Percentiles rank a stretch among this genome's conserved stretches.
Conservation (phyloP, 352 stramenopile species). For the Peronospora destructor region DNA sequence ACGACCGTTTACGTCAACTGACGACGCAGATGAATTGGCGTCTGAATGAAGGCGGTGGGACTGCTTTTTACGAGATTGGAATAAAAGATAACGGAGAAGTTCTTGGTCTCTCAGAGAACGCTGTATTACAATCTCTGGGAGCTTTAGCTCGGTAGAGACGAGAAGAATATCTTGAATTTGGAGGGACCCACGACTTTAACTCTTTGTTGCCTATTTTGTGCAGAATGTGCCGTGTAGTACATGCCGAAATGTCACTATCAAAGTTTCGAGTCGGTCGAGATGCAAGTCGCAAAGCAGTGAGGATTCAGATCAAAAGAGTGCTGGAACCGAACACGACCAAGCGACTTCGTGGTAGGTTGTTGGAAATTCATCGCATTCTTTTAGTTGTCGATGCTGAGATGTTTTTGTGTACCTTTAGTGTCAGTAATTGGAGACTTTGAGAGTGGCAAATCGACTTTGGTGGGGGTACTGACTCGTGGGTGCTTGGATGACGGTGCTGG, state of each 20-base stretch:
- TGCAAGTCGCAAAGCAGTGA: conserved; percentile 30
- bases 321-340: conserved; percentile 49
- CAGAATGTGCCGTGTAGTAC: conserved; percentile 73
- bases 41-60: conserved; percentile 81
- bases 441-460: conserved; percentile 86
- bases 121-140: conserved; percentile 63
- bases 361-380: neutral
- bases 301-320: conserved; percentile 46
- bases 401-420: conserved; percentile 26
- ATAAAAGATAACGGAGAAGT: conserved; percentile 78
- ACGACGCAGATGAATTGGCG: conserved; percentile 88
- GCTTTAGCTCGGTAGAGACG: conserved; percentile 43
- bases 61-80: conserved; percentile 84
- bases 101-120: conserved; percentile 55
- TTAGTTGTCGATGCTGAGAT: neutral
- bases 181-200: conserved; percentile 10
- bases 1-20: conserved; percentile 77
- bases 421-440: conserved; percentile 84
- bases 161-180: no score
- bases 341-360: conserved; percentile 44
- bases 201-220: neutral
- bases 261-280: conserved; percentile 43
- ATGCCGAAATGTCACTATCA: conserved; percentile 60
- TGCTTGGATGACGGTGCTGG: conserved; percentile 80
- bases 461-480: conserved; percentile 82